Base-by-base conservation (phyloP, 192 early-diverging fungal genomes). In the Cladochytrium replicatum region DNA sequence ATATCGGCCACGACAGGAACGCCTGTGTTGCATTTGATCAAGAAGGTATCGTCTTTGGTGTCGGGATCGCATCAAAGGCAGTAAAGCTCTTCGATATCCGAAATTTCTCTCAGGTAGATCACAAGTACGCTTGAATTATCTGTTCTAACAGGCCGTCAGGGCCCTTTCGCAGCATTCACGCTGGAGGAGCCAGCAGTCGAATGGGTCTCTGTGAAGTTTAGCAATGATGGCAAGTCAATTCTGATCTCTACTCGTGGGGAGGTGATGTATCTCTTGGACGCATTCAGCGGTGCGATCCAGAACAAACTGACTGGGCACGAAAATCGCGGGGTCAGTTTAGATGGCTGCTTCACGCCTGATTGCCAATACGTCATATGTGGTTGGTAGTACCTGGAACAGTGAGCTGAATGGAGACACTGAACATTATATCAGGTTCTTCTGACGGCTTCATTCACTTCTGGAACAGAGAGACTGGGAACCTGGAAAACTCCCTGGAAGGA, bases 21-120 rank as follows among this genome's bases (percentile, higher is more conserved):
- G 70, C 80, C 2, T 66, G 65, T 1, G 74, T 86, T 17, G 78
- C 83, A 0, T 90, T 78, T 49, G 93, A 97, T 61, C 86, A 82
- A 1, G 72, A 77, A 2, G 89, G 86, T 2, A 57, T 78, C 17
- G 80, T 92, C 0, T 85, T 94, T 71, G 88, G 81, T 3, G 68
- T 82, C 27, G 72, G 67, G 1, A 49, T 75, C 1, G 72, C 65
- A 11, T 69, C 67, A 6, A 55, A 48, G 21, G 67, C 58, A 0
- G 58, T 92, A 6, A 60, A 74, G 23, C 55, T 97, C 19, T 91
- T 84, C 34, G 88, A 90, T 54, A 58, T 79, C 15, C 66, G 74
- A 29, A 72, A 78, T 11, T 71, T 78, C 57, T 68, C 75, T 47
- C 58, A 58, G 2, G 75, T 32, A 46, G 26, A n/a, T n/a, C n/a